Percentiles rank a stretch among this genome's conserved stretches.
These are phyloP conservation scores for Arthrobotrys entomopaga DNA, from an alignment of 2,329 filamentous ascomycete genomes.

Conservation along the genomic window DNA sequence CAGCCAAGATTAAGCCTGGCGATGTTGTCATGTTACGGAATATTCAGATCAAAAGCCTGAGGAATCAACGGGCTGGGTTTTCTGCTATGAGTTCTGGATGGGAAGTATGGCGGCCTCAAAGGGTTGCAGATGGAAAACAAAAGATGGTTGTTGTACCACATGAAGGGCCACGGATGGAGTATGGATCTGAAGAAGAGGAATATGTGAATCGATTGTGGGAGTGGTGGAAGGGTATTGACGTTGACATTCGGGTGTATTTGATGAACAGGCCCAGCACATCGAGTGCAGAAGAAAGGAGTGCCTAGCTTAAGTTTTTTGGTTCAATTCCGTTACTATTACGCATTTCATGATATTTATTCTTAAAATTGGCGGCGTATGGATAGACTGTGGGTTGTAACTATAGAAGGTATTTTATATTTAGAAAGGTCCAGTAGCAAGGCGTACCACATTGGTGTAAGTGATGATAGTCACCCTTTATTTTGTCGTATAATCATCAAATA, in stretches of 20 bases:
- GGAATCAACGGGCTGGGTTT: conserved; percentile 30
- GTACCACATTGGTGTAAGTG: too few species aligned
- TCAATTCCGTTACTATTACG: too few species aligned
- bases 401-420: too few species aligned
- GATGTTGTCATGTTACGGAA: conserved; percentile 57
- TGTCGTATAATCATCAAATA: too few species aligned
- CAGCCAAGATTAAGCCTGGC: conserved; percentile 55
- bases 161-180: conserved; percentile 57
- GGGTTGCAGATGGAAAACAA: conserved; percentile 26
- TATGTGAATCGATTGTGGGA: conserved; percentile 57
- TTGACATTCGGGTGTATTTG: conserved; percentile 40
- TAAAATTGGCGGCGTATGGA: too few species aligned
- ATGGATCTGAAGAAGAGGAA: conserved; percentile 56
- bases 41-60: conserved; percentile 55
- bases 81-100: conserved; percentile 40
- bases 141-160: conserved; percentile 32
- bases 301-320: too few species aligned
- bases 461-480: too few species aligned
- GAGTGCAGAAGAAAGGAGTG: too few species aligned
- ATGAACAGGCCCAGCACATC: conserved; percentile 13
- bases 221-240: conserved; percentile 56
- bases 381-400: too few species aligned
- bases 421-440: too few species aligned
- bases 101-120: conserved; percentile 46
- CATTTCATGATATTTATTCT: too few species aligned